Conservation (phyloP, 2,329 filamentous ascomycete species). For the Mycocentrospora acerina region DNA sequence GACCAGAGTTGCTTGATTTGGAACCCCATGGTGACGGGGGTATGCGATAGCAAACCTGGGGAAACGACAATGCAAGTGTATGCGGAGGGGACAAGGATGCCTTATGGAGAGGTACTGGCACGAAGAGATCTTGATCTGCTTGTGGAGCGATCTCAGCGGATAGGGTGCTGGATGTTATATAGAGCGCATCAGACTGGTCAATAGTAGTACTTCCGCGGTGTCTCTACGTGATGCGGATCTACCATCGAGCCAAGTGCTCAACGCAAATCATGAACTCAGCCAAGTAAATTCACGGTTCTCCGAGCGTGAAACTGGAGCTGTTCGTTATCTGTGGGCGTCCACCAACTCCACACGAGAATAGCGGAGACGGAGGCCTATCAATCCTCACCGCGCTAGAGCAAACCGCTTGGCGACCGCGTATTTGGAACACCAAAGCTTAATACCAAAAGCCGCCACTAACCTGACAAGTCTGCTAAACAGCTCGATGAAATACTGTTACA, state of each 20-base stretch:
- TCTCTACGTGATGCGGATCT: constrained; percentile 27
- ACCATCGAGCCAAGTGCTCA: constrained; percentile 20
- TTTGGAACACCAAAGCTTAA: too few relatives aligned
- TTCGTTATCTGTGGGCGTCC: constrained; percentile 31
- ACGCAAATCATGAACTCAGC: constrained; percentile 20
- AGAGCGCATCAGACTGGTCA: constrained; percentile 14
- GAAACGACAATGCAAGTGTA: not conserved
- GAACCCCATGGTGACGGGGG: constrained; percentile 33
- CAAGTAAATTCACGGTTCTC: constrained; percentile 27
- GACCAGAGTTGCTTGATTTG: constrained; percentile 37
- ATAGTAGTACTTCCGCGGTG: constrained; percentile 40
- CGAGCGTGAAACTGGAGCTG: constrained; percentile 19
- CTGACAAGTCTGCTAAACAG: too few relatives aligned
- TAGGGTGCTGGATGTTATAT: constrained; percentile 27
- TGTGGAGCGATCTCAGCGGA: constrained; percentile 15
- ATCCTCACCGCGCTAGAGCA: not conserved
- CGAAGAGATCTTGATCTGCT: constrained; percentile 10
- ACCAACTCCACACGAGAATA: constrained; percentile 8
- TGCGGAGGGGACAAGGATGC: constrained; percentile 11
- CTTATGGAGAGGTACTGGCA: constrained; percentile 9
- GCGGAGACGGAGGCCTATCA: constrained; percentile 20
- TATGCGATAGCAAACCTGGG: not conserved
- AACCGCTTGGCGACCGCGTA: not conserved
- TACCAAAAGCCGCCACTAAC: too few relatives aligned
- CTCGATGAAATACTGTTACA: not conserved